phyloP scores from a whole-genome alignment of 2,329 filamentous ascomycete species.

The Epichloe aotearoae region DNA sequence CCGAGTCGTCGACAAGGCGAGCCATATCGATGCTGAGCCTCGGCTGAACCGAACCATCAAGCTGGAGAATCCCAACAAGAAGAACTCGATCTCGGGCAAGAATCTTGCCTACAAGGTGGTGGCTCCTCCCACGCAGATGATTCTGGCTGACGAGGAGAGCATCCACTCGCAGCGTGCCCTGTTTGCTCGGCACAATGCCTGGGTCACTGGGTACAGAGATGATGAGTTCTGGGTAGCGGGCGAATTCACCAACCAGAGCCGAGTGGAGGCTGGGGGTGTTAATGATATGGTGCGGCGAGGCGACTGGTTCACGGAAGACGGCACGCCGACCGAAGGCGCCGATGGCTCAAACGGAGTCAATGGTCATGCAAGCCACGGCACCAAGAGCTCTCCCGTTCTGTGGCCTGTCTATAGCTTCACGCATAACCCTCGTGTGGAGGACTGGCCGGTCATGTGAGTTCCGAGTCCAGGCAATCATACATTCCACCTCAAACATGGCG shows the following conservation, averaged over 20 bases:
- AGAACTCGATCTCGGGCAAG: slow-evolving; percentile 34
- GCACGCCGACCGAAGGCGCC: slow-evolving; percentile 7
- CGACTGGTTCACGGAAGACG: slow-evolving; percentile 29
- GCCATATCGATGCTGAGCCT: slow-evolving; percentile 39
- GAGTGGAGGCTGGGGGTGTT: slow-evolving; percentile 28
- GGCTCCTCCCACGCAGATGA: slow-evolving; percentile 30
- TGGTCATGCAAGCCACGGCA: slow-evolving; percentile 1
- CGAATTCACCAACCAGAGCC: slow-evolving; percentile 37
- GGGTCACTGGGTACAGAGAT: slow-evolving; percentile 36
- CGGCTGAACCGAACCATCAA: slow-evolving; percentile 36
- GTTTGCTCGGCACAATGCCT: slow-evolving; percentile 33
- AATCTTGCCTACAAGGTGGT: slow-evolving; percentile 36
- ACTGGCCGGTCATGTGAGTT: slow-evolving; percentile 39
- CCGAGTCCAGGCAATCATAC: too few species aligned
- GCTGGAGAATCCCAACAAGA: slow-evolving; percentile 31
- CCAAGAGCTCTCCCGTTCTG: slow-evolving; percentile 23
- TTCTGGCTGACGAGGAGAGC: slow-evolving; percentile 29
- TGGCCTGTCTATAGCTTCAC: slow-evolving; percentile 38
- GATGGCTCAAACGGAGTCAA: neutral
- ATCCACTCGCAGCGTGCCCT: slow-evolving; percentile 28
- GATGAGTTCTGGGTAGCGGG: slow-evolving; percentile 37
- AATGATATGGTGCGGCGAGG: slow-evolving; percentile 32
- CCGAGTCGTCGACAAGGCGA: slow-evolving; percentile 29
- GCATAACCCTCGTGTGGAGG: slow-evolving; percentile 34
- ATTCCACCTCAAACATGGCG: neutral